A percentile compares a stretch with the other conserved stretches of the same genome.
phyloP scores from a whole-genome alignment of 1,284 basidiomycete species.

The Apiotrichum laibachii region DNA sequence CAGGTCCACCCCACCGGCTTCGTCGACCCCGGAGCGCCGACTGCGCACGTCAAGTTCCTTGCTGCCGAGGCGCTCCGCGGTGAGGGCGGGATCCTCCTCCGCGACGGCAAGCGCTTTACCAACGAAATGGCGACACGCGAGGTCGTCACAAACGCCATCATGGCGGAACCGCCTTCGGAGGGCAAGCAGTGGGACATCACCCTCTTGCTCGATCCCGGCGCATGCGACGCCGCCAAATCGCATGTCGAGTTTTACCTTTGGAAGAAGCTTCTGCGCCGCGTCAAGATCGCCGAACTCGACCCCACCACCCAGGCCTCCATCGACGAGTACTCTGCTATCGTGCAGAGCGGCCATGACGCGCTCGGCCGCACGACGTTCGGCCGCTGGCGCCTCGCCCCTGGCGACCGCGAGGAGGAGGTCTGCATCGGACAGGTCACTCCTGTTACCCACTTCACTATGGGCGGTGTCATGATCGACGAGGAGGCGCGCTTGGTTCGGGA shows the following conservation, averaged over 20 bases:
- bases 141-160: background rate
- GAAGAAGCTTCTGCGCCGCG: slow-evolving; percentile 14
- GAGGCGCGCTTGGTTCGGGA: background rate
- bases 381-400: slow-evolving; percentile 7
- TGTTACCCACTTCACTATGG: slow-evolving; percentile 20
- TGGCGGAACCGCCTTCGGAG: background rate
- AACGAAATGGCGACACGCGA: slow-evolving; percentile 6
- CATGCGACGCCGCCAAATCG: slow-evolving; percentile 6
- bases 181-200: slow-evolving; percentile 15
- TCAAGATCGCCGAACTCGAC: slow-evolving; percentile 6
- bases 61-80: slow-evolving; percentile 15
- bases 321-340: slow-evolving; percentile 9
- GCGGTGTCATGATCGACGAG: slow-evolving; percentile 12
- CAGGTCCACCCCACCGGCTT: slow-evolving; percentile 18
- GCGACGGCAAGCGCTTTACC: slow-evolving; percentile 4
- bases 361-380: slow-evolving; percentile 8
- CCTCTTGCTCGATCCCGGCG: slow-evolving; percentile 16
- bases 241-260: slow-evolving; percentile 19
- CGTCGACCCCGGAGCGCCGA: slow-evolving; percentile 7
- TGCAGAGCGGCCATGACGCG: slow-evolving; percentile 1
- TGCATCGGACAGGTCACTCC: slow-evolving; percentile 15
- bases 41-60: slow-evolving; percentile 12
- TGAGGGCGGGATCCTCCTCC: slow-evolving; percentile 14
- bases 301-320: background rate
- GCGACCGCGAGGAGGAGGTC: background rate